phyloP scores from a whole-genome alignment of 2,329 filamentous ascomycete genomes.

The Diaporthe vexans region DNA sequence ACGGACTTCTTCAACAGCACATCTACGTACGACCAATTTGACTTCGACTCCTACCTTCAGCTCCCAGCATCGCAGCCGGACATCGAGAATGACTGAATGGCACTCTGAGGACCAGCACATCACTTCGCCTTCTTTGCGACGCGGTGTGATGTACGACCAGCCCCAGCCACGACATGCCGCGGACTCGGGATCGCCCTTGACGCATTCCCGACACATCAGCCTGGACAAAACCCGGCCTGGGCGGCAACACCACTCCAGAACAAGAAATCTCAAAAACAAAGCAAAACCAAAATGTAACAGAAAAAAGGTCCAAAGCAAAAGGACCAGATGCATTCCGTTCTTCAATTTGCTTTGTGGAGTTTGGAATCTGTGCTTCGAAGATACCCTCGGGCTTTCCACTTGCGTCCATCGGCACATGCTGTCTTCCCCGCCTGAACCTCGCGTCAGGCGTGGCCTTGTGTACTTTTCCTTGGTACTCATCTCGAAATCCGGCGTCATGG shows the following conservation, averaged over 20 bases:
- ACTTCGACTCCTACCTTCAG: constrained; percentile 18
- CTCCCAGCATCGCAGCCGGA: constrained; percentile 28
- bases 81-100: background rate
- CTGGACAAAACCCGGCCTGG: background rate
- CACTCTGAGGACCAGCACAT: background rate
- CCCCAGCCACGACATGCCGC: too few relatives aligned
- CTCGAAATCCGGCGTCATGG: background rate
- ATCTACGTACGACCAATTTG: constrained; percentile 17
- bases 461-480: background rate
- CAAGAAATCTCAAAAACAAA: background rate
- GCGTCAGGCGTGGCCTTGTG: background rate
- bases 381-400: background rate
- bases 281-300: background rate
- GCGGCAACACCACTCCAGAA: background rate
- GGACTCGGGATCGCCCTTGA: too few relatives aligned
- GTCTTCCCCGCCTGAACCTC: background rate
- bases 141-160: background rate
- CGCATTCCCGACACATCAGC: too few relatives aligned
- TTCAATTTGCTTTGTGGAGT: constrained; percentile 10
- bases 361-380: background rate
- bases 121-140: background rate
- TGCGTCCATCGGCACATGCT: background rate
- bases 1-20: constrained; percentile 26
- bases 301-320: background rate
- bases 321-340: background rate